phyloP scores from a whole-genome alignment of 768 basidiomycete species.

The Coprinellus micaceus region DNA sequence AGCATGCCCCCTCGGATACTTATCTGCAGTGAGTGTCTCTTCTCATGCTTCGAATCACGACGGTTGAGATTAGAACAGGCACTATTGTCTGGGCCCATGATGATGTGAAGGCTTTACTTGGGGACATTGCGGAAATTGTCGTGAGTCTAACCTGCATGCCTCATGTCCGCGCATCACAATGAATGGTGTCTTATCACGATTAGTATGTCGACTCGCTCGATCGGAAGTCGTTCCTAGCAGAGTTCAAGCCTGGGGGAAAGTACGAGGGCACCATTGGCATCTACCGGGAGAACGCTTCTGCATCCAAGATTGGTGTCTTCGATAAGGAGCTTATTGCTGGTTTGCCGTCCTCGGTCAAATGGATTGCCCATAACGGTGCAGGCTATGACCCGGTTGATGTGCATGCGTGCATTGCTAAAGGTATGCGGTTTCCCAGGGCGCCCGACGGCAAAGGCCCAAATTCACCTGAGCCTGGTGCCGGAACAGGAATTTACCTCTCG shows the following conservation, averaged over 20 bases:
- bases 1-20: conserved; percentile 30
- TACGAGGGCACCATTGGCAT: conserved; percentile 73
- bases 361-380: conserved; percentile 91
- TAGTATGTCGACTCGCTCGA: conserved; percentile 52
- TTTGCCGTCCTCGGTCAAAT: conserved; percentile 66
- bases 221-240: conserved; percentile 66
- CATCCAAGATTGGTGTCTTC: conserved; percentile 66
- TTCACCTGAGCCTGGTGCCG: too few relatives aligned
- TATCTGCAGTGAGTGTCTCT: conserved; percentile 33
- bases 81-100: conserved; percentile 79
- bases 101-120: conserved; percentile 63
- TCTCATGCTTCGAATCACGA: background rate
- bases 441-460: too few relatives aligned
- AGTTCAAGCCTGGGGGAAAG: conserved; percentile 62
- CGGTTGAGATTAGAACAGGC: conserved; percentile 34
- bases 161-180: background rate
- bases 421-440: conserved; percentile 41
- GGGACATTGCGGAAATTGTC: conserved; percentile 67
- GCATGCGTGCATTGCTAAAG: conserved; percentile 63
- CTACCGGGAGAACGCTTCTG: conserved; percentile 72
- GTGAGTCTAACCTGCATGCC: conserved; percentile 45
- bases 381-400: conserved; percentile 91
- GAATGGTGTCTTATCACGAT: background rate
- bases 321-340: conserved; percentile 73
- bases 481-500: conserved; percentile 68